Evolutionary conservation across 1,284 basidiomycete genomes (phyloP), one percentile per base, ranked within the genome.

Genomic region (Salmacisia buchloeana): DNA sequence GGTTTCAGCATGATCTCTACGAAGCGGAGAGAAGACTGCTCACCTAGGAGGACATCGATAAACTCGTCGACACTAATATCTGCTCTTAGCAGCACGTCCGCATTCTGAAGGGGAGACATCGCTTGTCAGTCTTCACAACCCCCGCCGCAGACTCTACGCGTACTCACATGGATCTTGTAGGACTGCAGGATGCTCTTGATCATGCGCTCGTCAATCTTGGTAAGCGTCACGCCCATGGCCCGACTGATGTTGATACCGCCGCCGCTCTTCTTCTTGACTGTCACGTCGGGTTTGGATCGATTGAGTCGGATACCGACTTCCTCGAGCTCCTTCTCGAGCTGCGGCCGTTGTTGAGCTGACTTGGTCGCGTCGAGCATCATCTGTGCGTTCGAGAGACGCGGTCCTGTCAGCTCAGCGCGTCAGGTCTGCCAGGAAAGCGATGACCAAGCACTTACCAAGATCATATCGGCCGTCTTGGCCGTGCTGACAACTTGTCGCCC

Each of bases 291-390:
- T 75, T 86, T 89, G 61, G 82, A 83, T 74, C 90, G 90, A 82
- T 98, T 98, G 69, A 98, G 82, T 59, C 94, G 86, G 70, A 98
- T 97, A 7, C 96, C 94, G 39, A 98, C 94, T 1, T 94, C 91
- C 66, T 97, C 94, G 34, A 98, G 83, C 80, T 98, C 94, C 60
- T 91, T 85, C 80, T 97, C 94, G 27, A 97, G 83, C 66, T 94
- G 83, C 43, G 85, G 84, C 66, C 89, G 87, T 78, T 98, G 96
- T 80, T 97, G 92, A 54, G 92, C 89, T 3, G 91, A 91, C 81
- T 98, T 98, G 6, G 93, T 97, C 3, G 94, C 93, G 76, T 97
- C 94, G 90, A 97, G 93, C 71, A 97, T 86, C 60, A 96, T 82
- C 63, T 61, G 36, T 6, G 33, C 1, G 27, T 5, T 25, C 29